Base-by-base conservation (phyloP, 2,329 filamentous ascomycete genomes). In the Epichloe brachyelytri region DNA sequence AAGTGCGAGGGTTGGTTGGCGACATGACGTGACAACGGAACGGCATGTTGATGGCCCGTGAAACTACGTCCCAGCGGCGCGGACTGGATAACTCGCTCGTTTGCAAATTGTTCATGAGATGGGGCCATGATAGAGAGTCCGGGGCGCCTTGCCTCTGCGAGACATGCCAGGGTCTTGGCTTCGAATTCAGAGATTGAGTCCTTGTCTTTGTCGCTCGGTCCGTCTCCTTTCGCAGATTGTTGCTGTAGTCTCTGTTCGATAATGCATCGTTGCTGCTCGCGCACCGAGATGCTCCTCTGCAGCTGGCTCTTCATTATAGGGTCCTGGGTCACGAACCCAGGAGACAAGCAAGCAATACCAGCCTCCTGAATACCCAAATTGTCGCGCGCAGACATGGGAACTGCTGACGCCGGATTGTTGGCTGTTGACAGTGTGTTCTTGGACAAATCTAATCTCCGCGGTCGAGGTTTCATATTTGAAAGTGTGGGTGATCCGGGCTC, bases 281-380 rank as follows among this genome's bases (percentile, higher is more conserved):
- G 79, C 33, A 98, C 90, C 44, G 86, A 89, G 68, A 96, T 81
- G 68, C 93, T 97, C 59, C 91, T 82, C 69, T 97, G 89, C 49
- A 98, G 73, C 68, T 97, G 90, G 68, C 95, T 88, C 63, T 93
- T 85, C 88, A 96, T 94, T 19, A 86, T 79, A n/a, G 93, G 91
- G 67, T 98, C 89, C 60, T 97, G 87, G 15, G 93, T 97, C 58
- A 94, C 83, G 62, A 98, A 97, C 50, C 93, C 93, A 0, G 93
- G 93, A 2, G 93, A 97, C 51, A 98, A 75, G 62, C 93, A 98
- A 41, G 91, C 91, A 51, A 97, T 77, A 52, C 93, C 93, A 26
- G 97, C 86, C 68, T 96, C 88, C 61, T 95, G 89, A 63, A 97
- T 91, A 41, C 78, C 86, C 38, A 93, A 71, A 20, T 83, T 80